Percentiles rank a stretch among this genome's conserved stretches.
phyloP scores from a whole-genome alignment of 139 green algal species.

The Edaphochlamys debaryana region DNA sequence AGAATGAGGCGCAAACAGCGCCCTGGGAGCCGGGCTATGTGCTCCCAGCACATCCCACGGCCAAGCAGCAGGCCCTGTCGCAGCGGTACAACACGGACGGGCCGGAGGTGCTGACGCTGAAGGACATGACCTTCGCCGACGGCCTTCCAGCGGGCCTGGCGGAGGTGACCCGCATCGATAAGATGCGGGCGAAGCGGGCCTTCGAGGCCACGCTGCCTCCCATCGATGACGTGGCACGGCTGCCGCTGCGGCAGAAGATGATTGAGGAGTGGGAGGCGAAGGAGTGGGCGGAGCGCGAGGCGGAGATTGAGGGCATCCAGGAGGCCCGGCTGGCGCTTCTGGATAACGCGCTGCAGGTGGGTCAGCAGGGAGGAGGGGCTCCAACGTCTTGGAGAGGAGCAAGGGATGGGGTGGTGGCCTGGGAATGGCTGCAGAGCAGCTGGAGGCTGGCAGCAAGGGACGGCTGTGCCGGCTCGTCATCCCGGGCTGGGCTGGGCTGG shows the following conservation, averaged over 20 bases:
- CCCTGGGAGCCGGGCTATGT: constrained; percentile 73
- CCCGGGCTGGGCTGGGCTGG: too few species aligned
- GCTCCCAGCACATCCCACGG: constrained; percentile 56
- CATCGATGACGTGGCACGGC: constrained; percentile 61
- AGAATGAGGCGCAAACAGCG: constrained; percentile 80
- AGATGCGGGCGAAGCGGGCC: constrained; percentile 78
- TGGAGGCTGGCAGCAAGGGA: not conserved
- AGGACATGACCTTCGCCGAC: constrained; percentile 71
- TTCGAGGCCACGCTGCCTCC: constrained; percentile 84
- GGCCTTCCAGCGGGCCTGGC: constrained; percentile 70
- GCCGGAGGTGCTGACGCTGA: constrained; percentile 78
- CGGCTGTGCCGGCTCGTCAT: too few species aligned
- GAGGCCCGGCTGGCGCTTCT: constrained; percentile 72
- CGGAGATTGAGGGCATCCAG: constrained; percentile 76
- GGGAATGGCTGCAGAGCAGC: not conserved
- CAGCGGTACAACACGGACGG: constrained; percentile 59
- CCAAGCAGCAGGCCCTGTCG: constrained; percentile 69
- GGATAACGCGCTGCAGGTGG: constrained; percentile 60
- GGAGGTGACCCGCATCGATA: constrained; percentile 69
- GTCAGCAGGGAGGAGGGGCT: not conserved
- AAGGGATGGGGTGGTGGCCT: not conserved
- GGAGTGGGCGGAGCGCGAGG: constrained; percentile 82
- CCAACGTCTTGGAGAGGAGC: not conserved
- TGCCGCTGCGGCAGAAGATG: constrained; percentile 79
- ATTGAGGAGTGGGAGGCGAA: constrained; percentile 83